Conservation (phyloP, 306 rosid genomes). For the Inga oerstediana region DNA sequence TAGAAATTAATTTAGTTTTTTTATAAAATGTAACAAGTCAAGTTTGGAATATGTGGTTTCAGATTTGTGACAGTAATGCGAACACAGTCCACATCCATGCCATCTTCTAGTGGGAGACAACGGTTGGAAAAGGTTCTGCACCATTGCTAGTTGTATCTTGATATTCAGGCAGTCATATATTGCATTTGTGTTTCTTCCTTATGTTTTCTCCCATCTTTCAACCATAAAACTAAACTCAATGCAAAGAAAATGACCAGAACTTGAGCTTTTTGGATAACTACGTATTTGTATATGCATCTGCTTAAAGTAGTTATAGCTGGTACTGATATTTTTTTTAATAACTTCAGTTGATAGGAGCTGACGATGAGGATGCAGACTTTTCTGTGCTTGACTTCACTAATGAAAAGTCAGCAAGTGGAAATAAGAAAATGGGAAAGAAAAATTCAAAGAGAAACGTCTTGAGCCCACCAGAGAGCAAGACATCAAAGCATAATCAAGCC, state of each 20-base stretch:
- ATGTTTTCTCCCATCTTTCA: constrained; percentile 1
- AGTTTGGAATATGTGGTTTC: constrained; percentile 37
- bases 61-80: constrained; percentile 83
- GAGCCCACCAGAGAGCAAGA: constrained; percentile 42
- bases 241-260: background rate
- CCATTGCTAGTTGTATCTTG: constrained; percentile 16
- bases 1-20: constrained; percentile 6
- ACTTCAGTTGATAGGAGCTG: constrained; percentile 71
- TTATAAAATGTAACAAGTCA: constrained; percentile 33
- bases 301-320: constrained; percentile 13
- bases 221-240: background rate
- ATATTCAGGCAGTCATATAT: constrained; percentile 21
- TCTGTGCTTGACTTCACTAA: constrained; percentile 49
- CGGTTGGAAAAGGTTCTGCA: constrained; percentile 72
- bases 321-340: constrained; percentile 17
- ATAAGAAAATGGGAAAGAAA: constrained; percentile 48
- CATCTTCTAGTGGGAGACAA: constrained; percentile 73
- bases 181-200: constrained; percentile 15
- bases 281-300: constrained; percentile 2
- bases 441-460: constrained; percentile 45
- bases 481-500: constrained; percentile 48
- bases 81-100: constrained; percentile 74
- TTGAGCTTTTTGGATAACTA: background rate
- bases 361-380: constrained; percentile 68
- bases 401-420: constrained; percentile 43